phyloP scores from a whole-genome alignment of 208 protist species.

The Histomonas meleagridis region DNA sequence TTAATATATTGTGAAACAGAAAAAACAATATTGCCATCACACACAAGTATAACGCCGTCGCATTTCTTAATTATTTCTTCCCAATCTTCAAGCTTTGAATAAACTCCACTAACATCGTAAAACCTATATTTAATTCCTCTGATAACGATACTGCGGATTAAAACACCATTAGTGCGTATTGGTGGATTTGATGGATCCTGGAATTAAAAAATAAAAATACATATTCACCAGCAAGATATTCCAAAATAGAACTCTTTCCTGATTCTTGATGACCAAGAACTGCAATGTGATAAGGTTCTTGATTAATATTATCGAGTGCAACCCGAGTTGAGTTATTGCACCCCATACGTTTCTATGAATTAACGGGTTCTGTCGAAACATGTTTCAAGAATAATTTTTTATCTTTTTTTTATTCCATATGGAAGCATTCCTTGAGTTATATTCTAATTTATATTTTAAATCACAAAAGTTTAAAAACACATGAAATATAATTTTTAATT shows the following conservation, averaged over 20 bases:
- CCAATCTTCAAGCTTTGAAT: background rate
- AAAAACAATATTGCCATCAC: no score
- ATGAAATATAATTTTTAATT: no score
- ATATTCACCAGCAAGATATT: background rate
- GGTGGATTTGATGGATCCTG: constrained; percentile 1
- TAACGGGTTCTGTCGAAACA: no score
- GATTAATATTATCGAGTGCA: background rate
- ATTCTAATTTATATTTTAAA: no score
- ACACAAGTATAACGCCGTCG: background rate
- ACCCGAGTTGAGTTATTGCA: background rate
- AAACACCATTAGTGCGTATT: background rate
- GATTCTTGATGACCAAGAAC: background rate
- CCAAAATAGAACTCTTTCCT: background rate
- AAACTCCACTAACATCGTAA: background rate
- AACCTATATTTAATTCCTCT: background rate
- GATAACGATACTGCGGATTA: background rate
- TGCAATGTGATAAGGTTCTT: background rate
- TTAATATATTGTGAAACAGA: no score
- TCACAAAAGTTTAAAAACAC: no score
- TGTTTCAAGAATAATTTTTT: no score
- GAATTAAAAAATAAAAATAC: background rate
- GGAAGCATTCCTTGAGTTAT: no score
- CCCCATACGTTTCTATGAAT: no score
- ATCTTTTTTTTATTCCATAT: no score
- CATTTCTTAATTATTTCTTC: background rate